Evolutionary conservation across 1,284 basidiomycete genomes (phyloP).

Genomic region (Ceratobasidium sp.): DNA sequence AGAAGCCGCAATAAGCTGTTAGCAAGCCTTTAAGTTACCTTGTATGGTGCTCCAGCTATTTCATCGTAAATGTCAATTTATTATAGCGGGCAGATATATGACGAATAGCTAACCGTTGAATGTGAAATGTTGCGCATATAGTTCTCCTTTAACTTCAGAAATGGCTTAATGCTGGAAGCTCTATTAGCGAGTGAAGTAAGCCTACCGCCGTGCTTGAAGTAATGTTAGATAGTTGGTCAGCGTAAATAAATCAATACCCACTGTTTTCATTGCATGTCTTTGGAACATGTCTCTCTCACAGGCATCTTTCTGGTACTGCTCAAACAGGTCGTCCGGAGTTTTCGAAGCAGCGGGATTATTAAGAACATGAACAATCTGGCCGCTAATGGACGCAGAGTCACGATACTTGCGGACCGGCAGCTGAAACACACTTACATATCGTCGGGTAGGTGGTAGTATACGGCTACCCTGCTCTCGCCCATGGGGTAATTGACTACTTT

Average conservation of each 20-base stretch:
- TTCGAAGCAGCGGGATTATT: constrained; percentile 33
- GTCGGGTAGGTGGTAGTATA: constrained; percentile 25
- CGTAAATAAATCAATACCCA: neutral
- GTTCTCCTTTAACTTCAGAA: constrained; percentile 34
- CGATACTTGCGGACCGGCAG: neutral
- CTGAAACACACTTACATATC: neutral
- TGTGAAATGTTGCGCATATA: constrained; percentile 44
- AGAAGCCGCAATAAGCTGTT: neutral
- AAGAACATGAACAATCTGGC: constrained; percentile 36
- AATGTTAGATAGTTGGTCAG: constrained; percentile 2
- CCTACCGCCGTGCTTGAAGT: constrained; percentile 34
- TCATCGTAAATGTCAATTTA: neutral
- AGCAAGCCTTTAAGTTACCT: constrained; percentile 12
- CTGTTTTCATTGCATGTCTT: constrained; percentile 42
- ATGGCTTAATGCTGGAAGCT: neutral
- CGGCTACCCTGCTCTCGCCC: constrained; percentile 10
- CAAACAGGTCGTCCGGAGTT: constrained; percentile 16
- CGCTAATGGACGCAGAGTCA: constrained; percentile 14
- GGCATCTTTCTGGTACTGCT: constrained; percentile 37
- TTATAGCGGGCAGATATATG: neutral
- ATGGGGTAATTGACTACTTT: constrained; percentile 9
- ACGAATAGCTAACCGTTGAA: constrained; percentile 31
- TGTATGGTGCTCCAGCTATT: constrained; percentile 42
- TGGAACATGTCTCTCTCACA: constrained; percentile 31
- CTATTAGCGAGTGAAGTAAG: neutral